Evolutionary conservation across 352 stramenopile species (phyloP).

Genomic region (Globisporangium sylvaticum): DNA sequence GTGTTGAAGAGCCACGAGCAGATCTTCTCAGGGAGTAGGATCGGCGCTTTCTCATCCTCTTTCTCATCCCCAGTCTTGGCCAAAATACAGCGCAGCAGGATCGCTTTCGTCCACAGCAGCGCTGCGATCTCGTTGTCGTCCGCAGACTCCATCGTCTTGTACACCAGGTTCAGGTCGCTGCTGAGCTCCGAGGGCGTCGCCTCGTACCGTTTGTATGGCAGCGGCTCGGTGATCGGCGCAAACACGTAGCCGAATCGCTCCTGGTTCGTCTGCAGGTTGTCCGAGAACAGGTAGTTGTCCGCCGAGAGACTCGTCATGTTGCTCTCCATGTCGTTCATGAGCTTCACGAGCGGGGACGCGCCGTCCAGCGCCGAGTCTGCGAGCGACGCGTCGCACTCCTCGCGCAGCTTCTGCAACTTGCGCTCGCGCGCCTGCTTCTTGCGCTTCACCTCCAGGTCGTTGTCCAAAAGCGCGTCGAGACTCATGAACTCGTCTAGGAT

Average conservation of each 20-base stretch:
- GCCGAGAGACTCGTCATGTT: constrained; percentile 69
- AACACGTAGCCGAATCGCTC: constrained; percentile 86
- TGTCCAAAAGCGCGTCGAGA: constrained; percentile 67
- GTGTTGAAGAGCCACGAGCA: constrained; percentile 76
- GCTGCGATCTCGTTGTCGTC: constrained; percentile 45
- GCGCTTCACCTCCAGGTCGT: constrained; percentile 53
- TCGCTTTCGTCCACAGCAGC: constrained; percentile 72
- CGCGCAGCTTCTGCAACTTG: constrained; percentile 54
- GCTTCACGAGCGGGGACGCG: constrained; percentile 40
- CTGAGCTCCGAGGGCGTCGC: constrained; percentile 48
- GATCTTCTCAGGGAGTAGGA: constrained; percentile 49
- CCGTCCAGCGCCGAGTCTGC: constrained; percentile 13
- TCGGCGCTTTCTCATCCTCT: background rate
- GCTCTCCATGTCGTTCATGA: constrained; percentile 69
- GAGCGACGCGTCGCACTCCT: constrained; percentile 35
- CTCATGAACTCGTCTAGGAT: constrained; percentile 69
- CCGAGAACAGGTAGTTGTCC: constrained; percentile 56
- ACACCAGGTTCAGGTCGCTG: constrained; percentile 54
- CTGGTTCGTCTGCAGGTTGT: constrained; percentile 32
- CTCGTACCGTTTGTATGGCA: constrained; percentile 54
- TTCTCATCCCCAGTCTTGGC: constrained; percentile 13
- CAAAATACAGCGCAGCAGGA: constrained; percentile 54
- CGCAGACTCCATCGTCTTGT: constrained; percentile 54
- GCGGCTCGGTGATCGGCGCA: constrained; percentile 61
- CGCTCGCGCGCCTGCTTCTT: constrained; percentile 50